Base-by-base conservation (phyloP, 2,329 filamentous ascomycete genomes). In the Penicillium sp. region DNA sequence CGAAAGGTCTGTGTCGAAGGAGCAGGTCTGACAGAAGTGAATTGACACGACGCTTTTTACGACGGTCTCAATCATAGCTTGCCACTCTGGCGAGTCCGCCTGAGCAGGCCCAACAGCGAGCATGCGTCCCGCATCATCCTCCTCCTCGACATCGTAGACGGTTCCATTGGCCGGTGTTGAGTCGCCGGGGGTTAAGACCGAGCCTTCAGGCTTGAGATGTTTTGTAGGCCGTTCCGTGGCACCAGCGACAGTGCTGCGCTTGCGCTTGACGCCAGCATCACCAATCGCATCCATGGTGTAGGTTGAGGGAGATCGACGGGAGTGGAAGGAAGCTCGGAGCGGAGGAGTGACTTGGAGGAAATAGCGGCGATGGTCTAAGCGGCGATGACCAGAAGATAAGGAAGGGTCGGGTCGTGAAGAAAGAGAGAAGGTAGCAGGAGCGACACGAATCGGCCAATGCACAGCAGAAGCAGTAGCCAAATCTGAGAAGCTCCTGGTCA, bases 41-140 rank as follows among this genome's bases (percentile, higher is more conserved):
- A 99, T 98, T n/a, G 93, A 96, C 49, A 99, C 95, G 19, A 98
- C 95, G 66, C 93, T 96, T 72, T 89, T 88, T 53, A 99, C 93
- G 3, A 99, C 95, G 60, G 87, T 89, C 76, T 97, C 93, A 59
- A 98, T 96, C 0, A 93, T 97, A 50, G 88, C 90, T 76, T 98
- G 93, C 95, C 95, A 99, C 78, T 96, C 93, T 24, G 87, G 87
- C 3, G 88, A 90, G 66, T 91, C 89, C 24, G 82, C 76, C 49
- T 80, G 77, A 16, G 78, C 78, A 61, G 79, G 79, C 53, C 71
- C 79, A 65, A 82, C 70, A 57, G 75, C 74, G 59, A 78, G 73
- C 55, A 78, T 64, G 53, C 68, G 73, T 10, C 78, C 74, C 8
- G 81, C 78, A 57, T 81, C 76, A 58, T 79, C 77, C 33, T 78